Conservation (phyloP, 805 yeast genomes). For the Kluyveromyces dobzhanskii region DNA sequence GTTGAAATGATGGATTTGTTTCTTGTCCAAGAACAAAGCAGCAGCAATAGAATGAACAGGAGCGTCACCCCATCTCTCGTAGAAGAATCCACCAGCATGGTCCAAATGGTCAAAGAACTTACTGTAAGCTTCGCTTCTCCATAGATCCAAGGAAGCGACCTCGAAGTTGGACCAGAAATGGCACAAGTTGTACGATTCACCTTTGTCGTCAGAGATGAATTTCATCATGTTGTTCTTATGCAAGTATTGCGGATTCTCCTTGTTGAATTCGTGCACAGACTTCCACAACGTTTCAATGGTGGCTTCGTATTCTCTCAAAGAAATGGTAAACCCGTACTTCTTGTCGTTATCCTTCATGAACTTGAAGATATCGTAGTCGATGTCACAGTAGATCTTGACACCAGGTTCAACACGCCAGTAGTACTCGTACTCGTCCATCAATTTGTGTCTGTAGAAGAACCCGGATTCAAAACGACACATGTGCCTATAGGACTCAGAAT, state of each 20-base stretch:
- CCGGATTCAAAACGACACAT: constrained; percentile 90
- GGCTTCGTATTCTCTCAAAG: constrained; percentile 58
- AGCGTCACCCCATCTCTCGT: constrained; percentile 91
- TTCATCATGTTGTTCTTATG: constrained; percentile 56
- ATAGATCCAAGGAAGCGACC: constrained; percentile 65
- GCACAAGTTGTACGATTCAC: constrained; percentile 69
- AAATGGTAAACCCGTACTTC: constrained; percentile 68
- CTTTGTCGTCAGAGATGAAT: constrained; percentile 63
- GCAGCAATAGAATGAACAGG: constrained; percentile 82
- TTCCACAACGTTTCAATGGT: constrained; percentile 78
- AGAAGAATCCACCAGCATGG: constrained; percentile 71
- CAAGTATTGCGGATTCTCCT: constrained; percentile 48
- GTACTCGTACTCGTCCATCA: constrained; percentile 63
- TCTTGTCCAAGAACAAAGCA: constrained; percentile 56
- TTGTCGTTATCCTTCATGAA: constrained; percentile 70
- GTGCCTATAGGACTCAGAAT: constrained; percentile 67
- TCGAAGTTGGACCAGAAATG: constrained; percentile 89
- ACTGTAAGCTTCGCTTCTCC: constrained; percentile 61
- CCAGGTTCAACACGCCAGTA: constrained; percentile 94
- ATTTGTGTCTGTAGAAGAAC: constrained; percentile 66
- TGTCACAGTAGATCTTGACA: constrained; percentile 63
- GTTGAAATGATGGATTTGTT: constrained; percentile 62
- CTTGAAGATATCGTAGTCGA: constrained; percentile 71
- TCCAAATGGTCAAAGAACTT: constrained; percentile 64
- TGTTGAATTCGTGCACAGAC: constrained; percentile 55